phyloP scores from a whole-genome alignment of 2,329 filamentous ascomycete species.

The Periconia digitata region DNA sequence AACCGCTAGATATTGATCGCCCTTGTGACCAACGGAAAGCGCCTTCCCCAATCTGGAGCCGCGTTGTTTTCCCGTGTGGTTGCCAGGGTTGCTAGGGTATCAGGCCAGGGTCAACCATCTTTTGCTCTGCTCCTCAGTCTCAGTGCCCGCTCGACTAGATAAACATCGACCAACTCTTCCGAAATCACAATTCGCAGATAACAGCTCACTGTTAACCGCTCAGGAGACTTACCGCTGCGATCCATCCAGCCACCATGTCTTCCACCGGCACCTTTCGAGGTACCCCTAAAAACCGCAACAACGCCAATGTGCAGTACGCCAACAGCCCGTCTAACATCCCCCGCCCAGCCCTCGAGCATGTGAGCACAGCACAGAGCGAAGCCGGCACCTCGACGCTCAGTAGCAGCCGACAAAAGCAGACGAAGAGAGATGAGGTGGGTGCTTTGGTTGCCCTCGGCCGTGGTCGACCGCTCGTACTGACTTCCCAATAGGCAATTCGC shows the following conservation, averaged over 20 bases:
- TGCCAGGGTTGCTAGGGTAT: slow-evolving; percentile 5
- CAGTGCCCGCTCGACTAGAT: neutral
- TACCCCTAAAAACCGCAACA: slow-evolving; percentile 66
- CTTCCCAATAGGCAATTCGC: slow-evolving; percentile 75
- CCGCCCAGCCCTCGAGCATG: slow-evolving; percentile 67
- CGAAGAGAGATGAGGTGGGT: slow-evolving; percentile 95
- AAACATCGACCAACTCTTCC: neutral
- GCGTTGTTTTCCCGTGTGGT: slow-evolving; percentile 17
- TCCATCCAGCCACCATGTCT: slow-evolving; percentile 53
- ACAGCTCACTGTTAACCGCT: slow-evolving; percentile 19
- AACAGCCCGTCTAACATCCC: slow-evolving; percentile 72
- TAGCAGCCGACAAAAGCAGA: slow-evolving; percentile 93
- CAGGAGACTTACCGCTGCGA: slow-evolving; percentile 13
- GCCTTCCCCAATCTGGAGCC: slow-evolving; percentile 13
- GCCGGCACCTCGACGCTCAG: slow-evolving; percentile 71
- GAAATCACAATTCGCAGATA: slow-evolving; percentile 20
- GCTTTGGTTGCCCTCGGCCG: slow-evolving; percentile 3
- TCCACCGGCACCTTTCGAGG: slow-evolving; percentile 67
- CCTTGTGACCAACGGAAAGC: slow-evolving; percentile 15
- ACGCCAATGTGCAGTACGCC: slow-evolving; percentile 57
- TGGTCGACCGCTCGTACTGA: slow-evolving; percentile 14
- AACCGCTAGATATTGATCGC: too few species aligned
- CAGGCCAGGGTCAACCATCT: slow-evolving; percentile 2
- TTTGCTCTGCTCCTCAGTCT: slow-evolving; percentile 4
- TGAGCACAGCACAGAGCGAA: slow-evolving; percentile 56